Evolutionary conservation across 495 filamentous ascomycete genomes (phyloP).

Genomic region (Lasiosphaeris hirsuta): DNA sequence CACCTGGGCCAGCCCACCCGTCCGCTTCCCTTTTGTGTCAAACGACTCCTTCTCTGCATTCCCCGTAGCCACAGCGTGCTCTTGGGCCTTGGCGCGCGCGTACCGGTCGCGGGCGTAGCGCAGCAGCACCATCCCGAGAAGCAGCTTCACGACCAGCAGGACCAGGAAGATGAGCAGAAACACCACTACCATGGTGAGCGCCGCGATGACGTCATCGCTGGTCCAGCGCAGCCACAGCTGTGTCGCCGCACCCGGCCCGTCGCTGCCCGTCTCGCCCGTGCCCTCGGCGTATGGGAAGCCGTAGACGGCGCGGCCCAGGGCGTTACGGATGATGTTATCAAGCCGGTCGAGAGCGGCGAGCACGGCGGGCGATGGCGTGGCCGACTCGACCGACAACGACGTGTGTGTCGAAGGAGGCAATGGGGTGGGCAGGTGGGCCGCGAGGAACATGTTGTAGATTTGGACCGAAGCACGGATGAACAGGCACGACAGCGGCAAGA

Average conservation of each 20-base stretch:
- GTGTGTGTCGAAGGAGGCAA: conserved; percentile 66
- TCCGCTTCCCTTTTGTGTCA: conserved; percentile 65
- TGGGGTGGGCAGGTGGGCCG: conserved; percentile 73
- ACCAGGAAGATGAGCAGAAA: conserved; percentile 75
- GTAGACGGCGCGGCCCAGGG: conserved; percentile 64
- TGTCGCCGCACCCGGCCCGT: neutral
- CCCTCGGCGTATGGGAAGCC: conserved; percentile 41
- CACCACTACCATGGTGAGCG: conserved; percentile 70
- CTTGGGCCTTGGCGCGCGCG: conserved; percentile 69
- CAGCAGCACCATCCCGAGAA: conserved; percentile 80
- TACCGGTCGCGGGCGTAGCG: conserved; percentile 73
- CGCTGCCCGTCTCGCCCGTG: conserved; percentile 11
- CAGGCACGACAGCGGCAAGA: conserved; percentile 88
- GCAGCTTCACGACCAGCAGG: conserved; percentile 73
- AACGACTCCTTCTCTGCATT: conserved; percentile 52
- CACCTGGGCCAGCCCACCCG: conserved; percentile 78
- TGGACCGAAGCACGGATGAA: conserved; percentile 94
- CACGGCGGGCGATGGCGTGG: conserved; percentile 61
- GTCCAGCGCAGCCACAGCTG: conserved; percentile 39
- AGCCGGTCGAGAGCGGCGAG: conserved; percentile 70
- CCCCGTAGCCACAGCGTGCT: conserved; percentile 46
- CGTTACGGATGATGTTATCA: conserved; percentile 68
- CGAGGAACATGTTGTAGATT: conserved; percentile 97
- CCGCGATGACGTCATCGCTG: conserved; percentile 65
- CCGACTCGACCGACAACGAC: conserved; percentile 52